Percentiles rank a stretch among this genome's conserved stretches.
Evolutionary conservation across 805 yeast genomes (phyloP).

Genomic region (Lachancea fermentati): DNA sequence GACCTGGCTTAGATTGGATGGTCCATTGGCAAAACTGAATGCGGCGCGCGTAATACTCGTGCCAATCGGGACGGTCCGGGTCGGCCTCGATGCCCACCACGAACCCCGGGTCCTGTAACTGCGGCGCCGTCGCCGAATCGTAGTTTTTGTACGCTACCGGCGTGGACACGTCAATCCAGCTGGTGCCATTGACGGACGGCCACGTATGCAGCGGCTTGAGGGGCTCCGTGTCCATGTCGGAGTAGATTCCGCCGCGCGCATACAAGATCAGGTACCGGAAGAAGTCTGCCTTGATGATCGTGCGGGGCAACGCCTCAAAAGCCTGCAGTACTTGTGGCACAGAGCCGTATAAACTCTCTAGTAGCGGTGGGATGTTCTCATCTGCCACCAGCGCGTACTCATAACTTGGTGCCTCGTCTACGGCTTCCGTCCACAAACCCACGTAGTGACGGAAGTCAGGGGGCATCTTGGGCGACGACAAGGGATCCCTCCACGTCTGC

Average conservation of each 20-base stretch:
- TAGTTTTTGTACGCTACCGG: conserved; percentile 18
- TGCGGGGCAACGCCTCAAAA: conserved; percentile 68
- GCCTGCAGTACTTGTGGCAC: conserved; percentile 77
- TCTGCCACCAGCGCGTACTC: conserved; percentile 74
- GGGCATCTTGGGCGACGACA: conserved; percentile 53
- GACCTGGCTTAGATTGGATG: conserved; percentile 82
- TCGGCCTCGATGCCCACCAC: conserved; percentile 94
- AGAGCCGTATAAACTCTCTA: conserved; percentile 53
- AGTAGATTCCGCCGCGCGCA: conserved; percentile 90
- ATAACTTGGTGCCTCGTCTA: conserved; percentile 28
- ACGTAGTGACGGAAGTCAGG: conserved; percentile 43
- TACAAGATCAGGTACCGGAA: conserved; percentile 80
- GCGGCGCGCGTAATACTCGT: conserved; percentile 85
- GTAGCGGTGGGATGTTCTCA: conserved; percentile 49
- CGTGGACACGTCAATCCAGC: conserved; percentile 12
- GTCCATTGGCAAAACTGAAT: conserved; percentile 98
- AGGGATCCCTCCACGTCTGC: conserved; percentile 88
- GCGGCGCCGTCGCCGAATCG: background rate
- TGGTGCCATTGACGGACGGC: conserved; percentile 48
- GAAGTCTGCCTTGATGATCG: conserved; percentile 86
- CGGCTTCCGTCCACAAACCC: conserved; percentile 48
- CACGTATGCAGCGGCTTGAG: conserved; percentile 69
- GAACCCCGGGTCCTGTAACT: conserved; percentile 51
- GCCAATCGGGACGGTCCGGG: conserved; percentile 94
- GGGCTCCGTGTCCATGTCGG: conserved; percentile 82